Base-by-base conservation (phyloP, 179 eudicot species). In the Vitellaria paradoxa region DNA sequence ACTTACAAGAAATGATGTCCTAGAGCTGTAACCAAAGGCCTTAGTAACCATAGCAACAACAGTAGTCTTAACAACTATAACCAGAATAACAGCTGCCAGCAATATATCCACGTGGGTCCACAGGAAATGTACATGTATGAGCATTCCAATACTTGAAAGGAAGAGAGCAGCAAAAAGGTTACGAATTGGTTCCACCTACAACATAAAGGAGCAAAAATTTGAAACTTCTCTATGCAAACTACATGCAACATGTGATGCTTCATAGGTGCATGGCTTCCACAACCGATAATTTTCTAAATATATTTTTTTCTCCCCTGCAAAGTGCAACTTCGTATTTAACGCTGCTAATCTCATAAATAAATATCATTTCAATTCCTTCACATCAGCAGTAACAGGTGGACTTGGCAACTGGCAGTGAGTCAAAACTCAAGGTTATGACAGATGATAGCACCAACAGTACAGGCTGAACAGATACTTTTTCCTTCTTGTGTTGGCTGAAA, bases 51-150 rank as follows among this genome's bases (percentile, higher is more conserved):
- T 59, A 71, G 97, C 94, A 62, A 90, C 87, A 85, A 96, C 91
- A 42, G 96, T 80, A 75, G 98, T 96, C 89, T 96, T 96, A 68
- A 96, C 89, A 69, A 92, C 93, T 26, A 96, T 69, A 70, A 96
- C 99, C 86, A 96, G 77, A 68, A 96, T 87, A 81, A 96, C 99
- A 55, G 99, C 89, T 65, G 99, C 98, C 52, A 96, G 89, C 88
- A 96, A 88, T 87, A 96, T 93, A 84, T 96, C 99, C 85, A 96
- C 98, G 79, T 96, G 98, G 75, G 80, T 82, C 99, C 99, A 96
- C 45, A 96, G 89, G 86, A 96, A 96, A 4, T 93, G 99, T 20
- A 93, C 91, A 74, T 92, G 92, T 78, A 96, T 93, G 69, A 96
- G 94, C 99, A 95, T 91, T 75, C 99, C 99, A 66, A 96, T 96